Evolutionary conservation across 108 stramenopile genomes (phyloP), one percentile per base, ranked within the genome.

Genomic region (Fragilariopsis cylindrus): DNA sequence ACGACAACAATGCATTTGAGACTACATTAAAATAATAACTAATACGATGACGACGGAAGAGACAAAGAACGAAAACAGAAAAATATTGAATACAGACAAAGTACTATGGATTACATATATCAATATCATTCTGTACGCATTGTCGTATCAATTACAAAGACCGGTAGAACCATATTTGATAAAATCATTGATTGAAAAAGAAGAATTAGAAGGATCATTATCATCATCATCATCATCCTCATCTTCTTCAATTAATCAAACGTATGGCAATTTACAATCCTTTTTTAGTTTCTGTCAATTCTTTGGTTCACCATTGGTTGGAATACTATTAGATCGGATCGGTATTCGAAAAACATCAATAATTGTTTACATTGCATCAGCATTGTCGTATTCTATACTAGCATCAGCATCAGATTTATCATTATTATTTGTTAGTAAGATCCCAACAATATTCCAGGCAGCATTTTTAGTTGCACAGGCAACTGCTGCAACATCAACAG

Each of bases 391-490:
- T 69, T 85, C 74, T 13, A 81, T 92, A 5, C 54, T 94, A 48
- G 76, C 91, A 2, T 58, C 65, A 19, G 86, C 93, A 3, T 80
- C 79, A 5, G 69, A 87, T 8, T 60, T 87, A 49, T 46, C 54
- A 3, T 60, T 71, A 19, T 73, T 94, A 68, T 92, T 86, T 64
- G 70, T 60, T 54, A 87, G 85, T 72, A 94, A 94, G 57, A 65
- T 94, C 13, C 90, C 93, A 3, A 83, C 91, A 42, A 50, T 85
- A 6, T 77, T 94, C 8, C 90, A 90, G 68, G 84, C 82, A 48
- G 91, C 87, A 42, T 94, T 94, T 76, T 72, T 94, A 43, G 90
- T 91, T 48, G 93, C 88, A 0, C 90, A 94, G 68, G 89, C 89
- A 11, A 84, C 88, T n/a, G 93, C 90, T 9, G 81, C 88, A 2